Conservation (phyloP, 176 grass and related monocot genomes). For the Oryza officinalis region DNA sequence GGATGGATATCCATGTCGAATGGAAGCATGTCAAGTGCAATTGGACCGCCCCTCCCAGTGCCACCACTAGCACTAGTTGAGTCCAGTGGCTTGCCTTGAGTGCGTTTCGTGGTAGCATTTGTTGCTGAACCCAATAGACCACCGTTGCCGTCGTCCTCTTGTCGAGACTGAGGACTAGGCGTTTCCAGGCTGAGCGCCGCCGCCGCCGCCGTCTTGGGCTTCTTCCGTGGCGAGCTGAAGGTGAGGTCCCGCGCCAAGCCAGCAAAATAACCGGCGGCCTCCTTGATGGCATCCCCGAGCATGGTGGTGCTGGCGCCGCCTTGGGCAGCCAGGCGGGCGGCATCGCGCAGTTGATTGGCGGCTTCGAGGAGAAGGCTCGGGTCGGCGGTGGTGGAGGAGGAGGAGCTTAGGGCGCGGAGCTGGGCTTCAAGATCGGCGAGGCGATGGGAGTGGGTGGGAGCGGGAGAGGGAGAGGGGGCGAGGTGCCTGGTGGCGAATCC, state of each 20-base stretch:
- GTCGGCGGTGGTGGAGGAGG: not conserved
- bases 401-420: constrained; percentile 41
- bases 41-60: not conserved
- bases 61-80: not conserved
- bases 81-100: not conserved
- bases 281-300: constrained; percentile 32
- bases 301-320: not conserved
- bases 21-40: constrained; percentile 43
- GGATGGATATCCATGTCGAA: constrained; percentile 43
- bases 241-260: constrained; percentile 49
- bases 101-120: not conserved
- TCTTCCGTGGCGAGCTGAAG: constrained; percentile 44
- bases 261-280: constrained; percentile 45
- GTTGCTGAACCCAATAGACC: not conserved
- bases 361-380: constrained; percentile 37
- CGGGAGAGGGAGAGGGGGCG: constrained; percentile 11
- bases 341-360: constrained; percentile 48
- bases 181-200: no score
- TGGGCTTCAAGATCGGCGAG: constrained; percentile 60
- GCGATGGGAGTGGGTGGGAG: constrained; percentile 24
- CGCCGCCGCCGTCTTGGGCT: constrained; percentile 21
- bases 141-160: not conserved
- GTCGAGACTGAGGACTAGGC: not conserved
- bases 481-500: constrained; percentile 55
- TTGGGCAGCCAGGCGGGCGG: constrained; percentile 24